A percentile compares a stretch with the other conserved stretches of the same genome.
phyloP scores from a whole-genome alignment of 2,329 filamentous ascomycete species.

The Grosmannia huntii region DNA sequence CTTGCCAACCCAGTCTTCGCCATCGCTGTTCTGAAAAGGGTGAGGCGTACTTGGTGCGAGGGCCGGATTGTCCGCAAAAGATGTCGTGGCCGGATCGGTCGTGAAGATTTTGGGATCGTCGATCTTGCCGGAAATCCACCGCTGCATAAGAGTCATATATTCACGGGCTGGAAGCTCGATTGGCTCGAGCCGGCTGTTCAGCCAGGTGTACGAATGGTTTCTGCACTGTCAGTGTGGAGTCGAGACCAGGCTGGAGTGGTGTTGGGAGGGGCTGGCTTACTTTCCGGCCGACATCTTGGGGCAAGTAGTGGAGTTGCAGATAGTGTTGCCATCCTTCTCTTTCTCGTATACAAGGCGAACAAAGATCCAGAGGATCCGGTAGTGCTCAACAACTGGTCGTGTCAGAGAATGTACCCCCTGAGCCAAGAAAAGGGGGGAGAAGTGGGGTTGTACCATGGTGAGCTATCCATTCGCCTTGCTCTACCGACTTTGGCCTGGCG shows the following conservation, averaged over 20 bases:
- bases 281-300: conserved; percentile 88
- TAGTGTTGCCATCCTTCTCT: conserved; percentile 61
- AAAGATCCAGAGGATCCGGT: conserved; percentile 78
- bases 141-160: conserved; percentile 91
- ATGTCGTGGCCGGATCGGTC: conserved; percentile 62
- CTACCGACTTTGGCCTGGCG: conserved; percentile 82
- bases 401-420: not conserved
- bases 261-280: conserved; percentile 42
- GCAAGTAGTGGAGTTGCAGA: conserved; percentile 76
- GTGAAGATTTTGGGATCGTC: conserved; percentile 85
- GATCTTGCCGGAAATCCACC: conserved; percentile 94
- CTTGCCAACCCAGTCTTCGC: conserved; percentile 72
- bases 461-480: conserved; percentile 89
- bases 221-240: conserved; percentile 20
- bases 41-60: not conserved
- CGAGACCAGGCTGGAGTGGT: not conserved
- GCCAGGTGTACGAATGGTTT: conserved; percentile 95
- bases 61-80: conserved; percentile 47
- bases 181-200: conserved; percentile 75
- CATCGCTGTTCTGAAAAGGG: not conserved
- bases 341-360: conserved; percentile 79
- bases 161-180: conserved; percentile 86
- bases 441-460: conserved; percentile 60
- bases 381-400: conserved; percentile 79
- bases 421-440: not conserved